Conservation (phyloP, 2,329 filamentous ascomycete species). For the Botryotinia globosa region DNA sequence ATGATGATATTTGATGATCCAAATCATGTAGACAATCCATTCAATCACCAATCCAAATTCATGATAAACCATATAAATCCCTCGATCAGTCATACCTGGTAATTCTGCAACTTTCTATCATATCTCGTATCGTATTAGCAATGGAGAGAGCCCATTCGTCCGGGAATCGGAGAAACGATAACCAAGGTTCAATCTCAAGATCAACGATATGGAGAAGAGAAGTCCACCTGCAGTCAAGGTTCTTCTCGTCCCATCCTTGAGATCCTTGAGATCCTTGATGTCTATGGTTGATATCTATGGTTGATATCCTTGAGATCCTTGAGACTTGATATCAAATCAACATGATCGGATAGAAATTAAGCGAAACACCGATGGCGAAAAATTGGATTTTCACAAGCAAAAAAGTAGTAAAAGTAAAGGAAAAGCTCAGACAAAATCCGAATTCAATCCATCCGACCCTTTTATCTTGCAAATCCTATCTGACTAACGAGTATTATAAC, state of each 20-base stretch:
- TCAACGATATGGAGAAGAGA: not conserved
- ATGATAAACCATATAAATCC: not conserved
- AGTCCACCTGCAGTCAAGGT: not conserved
- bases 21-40: not conserved
- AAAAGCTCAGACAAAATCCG: not conserved
- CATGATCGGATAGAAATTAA: not conserved
- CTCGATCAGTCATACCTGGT: not conserved
- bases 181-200: not conserved
- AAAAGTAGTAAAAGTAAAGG: not conserved
- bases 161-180: not conserved
- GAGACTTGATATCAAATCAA: no score
- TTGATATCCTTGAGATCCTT: no score
- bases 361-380: conserved; percentile 9
- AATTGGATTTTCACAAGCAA: conserved; percentile 12
- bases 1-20: not conserved
- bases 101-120: not conserved
- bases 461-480: not conserved
- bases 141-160: not conserved
- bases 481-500: no score
- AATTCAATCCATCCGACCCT: not conserved
- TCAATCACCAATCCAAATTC: not conserved
- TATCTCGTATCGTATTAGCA: not conserved
- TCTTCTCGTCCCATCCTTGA: no score
- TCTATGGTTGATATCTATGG: no score
- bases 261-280: no score